Evolutionary conservation across 345 rosid species (phyloP), one percentile per base, ranked within the genome.

Genomic region (Hirschfeldia incana): DNA sequence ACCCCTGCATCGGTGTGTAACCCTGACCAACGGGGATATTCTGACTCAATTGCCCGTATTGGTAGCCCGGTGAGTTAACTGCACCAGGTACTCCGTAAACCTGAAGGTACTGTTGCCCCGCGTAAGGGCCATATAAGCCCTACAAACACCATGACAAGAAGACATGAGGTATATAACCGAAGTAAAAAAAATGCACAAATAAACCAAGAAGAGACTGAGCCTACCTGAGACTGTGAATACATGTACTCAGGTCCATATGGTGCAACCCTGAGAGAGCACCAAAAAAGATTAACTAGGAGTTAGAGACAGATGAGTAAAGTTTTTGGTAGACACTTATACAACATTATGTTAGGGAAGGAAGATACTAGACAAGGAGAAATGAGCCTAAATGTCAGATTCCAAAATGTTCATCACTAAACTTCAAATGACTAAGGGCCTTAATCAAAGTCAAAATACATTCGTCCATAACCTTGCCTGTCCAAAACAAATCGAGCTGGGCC

Each of bases 71-170:
- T 53, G 98, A 15, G 55, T 81, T 87, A 42, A 85, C 85, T 39
- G 90, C 67, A 70, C 92, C 94, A 15, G 92, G 97, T 32, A 87
- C 85, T 82, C 97, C 98, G 76, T 91, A 93, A 44, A 87, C 76
- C 76, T 86, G 97, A 87, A 92, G 87, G 88, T 90, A 91, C 71
- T 89, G 98, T 80, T 92, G 98, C 21, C 85, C 90, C 62, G 80
- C 36, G 72, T 92, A 91, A 44, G 95, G 93, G 76, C 85, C 90
- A 86, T 91, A 89, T 16, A 80, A 70, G 60, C 94, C 92, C 98
- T 92, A 65, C 8, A 81, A 29, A 55, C 59, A 80, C 21, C 33
- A 82, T 44, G 65, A 42, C 10, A 66, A 72, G 5, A 76, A 37
- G 68, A 70, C 51, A 30, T 72, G 12, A 66, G 60, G 4, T 37